Evolutionary conservation across 228 moss, liverwort and hornwort species (phyloP).

Genomic region (Sphagnum magellanicum): DNA sequence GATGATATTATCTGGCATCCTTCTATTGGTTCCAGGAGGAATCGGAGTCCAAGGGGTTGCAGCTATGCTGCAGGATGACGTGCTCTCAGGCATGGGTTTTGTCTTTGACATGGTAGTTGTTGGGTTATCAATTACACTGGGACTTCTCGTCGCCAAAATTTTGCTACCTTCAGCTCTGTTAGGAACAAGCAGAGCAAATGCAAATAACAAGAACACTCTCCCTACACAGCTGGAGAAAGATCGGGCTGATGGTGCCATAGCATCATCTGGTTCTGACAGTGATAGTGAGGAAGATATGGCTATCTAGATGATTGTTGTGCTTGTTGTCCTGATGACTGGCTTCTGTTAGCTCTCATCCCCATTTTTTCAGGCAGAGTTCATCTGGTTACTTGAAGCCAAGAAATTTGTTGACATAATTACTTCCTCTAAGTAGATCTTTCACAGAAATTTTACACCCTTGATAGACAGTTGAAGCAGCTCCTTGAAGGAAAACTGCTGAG

Average conservation of each 20-base stretch:
- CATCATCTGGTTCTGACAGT: slow-evolving; percentile 23
- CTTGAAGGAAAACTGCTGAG: too few species aligned
- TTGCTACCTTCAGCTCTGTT: slow-evolving; percentile 44
- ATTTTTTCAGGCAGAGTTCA: too few species aligned
- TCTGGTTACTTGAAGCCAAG: too few species aligned
- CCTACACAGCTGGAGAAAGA: slow-evolving; percentile 20
- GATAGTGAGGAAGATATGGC: slow-evolving; percentile 37
- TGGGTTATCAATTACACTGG: slow-evolving; percentile 56
- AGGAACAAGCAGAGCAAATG: slow-evolving; percentile 15
- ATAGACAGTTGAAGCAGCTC: too few species aligned
- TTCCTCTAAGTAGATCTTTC: too few species aligned
- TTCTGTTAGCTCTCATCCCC: too few species aligned
- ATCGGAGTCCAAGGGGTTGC: slow-evolving; percentile 75
- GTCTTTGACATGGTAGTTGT: slow-evolving; percentile 66
- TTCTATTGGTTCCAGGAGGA: slow-evolving; percentile 62
- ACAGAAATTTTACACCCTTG: too few species aligned
- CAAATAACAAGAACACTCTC: slow-evolving; percentile 28
- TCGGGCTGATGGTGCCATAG: slow-evolving; percentile 10
- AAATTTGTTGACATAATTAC: too few species aligned
- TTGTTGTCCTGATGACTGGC: too few species aligned
- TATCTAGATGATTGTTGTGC: slow-evolving; percentile 9
- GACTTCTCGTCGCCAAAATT: slow-evolving; percentile 59
- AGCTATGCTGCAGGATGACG: slow-evolving; percentile 57
- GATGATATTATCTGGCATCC: slow-evolving; percentile 68
- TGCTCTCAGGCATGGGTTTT: slow-evolving; percentile 67